These are phyloP conservation scores for Cucumis melo DNA, from an alignment of 306 rosid genomes.

Conservation along the genomic window DNA sequence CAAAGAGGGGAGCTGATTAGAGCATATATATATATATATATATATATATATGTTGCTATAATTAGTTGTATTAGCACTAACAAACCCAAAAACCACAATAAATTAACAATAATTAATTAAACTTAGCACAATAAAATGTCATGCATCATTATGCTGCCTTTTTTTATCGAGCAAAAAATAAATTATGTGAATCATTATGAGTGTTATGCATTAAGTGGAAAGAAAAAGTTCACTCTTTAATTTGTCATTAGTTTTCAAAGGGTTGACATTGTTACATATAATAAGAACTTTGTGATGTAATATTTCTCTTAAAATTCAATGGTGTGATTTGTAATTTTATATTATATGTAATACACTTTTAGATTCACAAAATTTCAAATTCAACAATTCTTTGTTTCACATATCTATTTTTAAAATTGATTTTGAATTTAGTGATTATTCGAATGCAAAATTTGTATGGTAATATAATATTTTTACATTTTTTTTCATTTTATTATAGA, in stretches of 20 bases:
- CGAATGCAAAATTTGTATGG: too few species aligned
- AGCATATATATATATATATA: too few species aligned
- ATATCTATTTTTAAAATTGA: too few species aligned
- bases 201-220: background rate
- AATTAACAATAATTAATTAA: background rate
- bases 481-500: too few species aligned
- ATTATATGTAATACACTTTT: too few species aligned
- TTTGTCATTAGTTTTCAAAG: background rate
- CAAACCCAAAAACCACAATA: background rate
- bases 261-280: background rate
- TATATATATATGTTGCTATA: too few species aligned
- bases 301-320: background rate
- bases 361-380: too few species aligned
- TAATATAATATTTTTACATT: too few species aligned
- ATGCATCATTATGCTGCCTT: background rate
- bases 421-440: too few species aligned
- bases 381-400: too few species aligned
- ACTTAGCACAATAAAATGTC: background rate
- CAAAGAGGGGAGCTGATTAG: too few species aligned
- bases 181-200: background rate
- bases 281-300: background rate
- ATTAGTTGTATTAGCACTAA: background rate
- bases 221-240: background rate
- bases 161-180: background rate
- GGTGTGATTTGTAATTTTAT: too few species aligned